A percentile compares a stretch with the other conserved stretches of the same genome.
Conservation (phyloP, 352 stramenopile species). For the Phytophthora ramorum region DNA sequence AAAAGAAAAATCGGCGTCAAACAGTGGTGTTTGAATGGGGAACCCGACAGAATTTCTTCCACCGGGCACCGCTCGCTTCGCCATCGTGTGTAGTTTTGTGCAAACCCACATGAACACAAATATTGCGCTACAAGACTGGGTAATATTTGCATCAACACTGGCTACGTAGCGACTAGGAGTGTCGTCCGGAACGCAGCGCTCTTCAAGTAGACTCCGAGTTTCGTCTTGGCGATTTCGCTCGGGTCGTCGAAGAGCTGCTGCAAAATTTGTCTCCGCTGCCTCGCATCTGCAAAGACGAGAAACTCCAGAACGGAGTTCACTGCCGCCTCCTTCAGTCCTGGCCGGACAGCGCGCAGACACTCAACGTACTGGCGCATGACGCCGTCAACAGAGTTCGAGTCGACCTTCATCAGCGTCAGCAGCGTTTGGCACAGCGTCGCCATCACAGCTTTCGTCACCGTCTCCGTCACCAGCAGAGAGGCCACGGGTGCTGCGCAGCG, state of each 20-base stretch:
- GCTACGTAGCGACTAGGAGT: conserved; percentile 32
- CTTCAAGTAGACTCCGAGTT: conserved; percentile 76
- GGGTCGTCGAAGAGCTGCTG: conserved; percentile 74
- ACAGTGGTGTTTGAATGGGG: too few relatives aligned
- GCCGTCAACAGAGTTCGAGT: conserved; percentile 43
- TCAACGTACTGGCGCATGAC: conserved; percentile 58
- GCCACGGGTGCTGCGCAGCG: conserved; percentile 50
- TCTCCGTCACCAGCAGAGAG: conserved; percentile 45
- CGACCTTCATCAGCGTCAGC: conserved; percentile 62
- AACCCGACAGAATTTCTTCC: too few relatives aligned
- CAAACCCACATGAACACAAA: too few relatives aligned
- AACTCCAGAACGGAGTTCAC: conserved; percentile 73
- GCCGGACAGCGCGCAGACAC: conserved; percentile 52
- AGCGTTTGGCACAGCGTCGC: conserved; percentile 72
- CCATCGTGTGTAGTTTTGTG: too few relatives aligned
- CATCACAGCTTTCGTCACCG: conserved; percentile 67
- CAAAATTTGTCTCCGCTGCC: conserved; percentile 62
- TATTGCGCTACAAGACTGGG: background rate
- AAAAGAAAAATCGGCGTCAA: too few relatives aligned
- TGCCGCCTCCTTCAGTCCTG: conserved; percentile 68
- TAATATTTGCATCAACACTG: conserved; percentile 5
- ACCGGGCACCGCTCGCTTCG: too few relatives aligned
- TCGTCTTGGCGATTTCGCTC: conserved; percentile 81
- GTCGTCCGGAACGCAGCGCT: conserved; percentile 66
- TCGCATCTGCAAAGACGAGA: conserved; percentile 56